Conservation (phyloP, 345 rosid genomes). For the Trapa bicornis region DNA sequence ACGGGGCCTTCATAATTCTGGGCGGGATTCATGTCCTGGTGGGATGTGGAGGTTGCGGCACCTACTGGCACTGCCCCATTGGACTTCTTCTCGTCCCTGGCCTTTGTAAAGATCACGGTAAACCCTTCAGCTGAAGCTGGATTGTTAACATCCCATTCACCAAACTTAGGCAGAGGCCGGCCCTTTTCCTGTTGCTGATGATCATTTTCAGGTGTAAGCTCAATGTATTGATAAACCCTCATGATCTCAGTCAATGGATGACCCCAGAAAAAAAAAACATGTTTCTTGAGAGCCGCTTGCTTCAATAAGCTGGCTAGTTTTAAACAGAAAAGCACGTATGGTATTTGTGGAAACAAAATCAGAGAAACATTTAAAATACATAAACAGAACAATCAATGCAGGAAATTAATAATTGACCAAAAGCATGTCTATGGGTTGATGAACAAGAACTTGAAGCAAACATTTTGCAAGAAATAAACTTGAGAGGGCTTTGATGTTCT, state of each 20-base stretch:
- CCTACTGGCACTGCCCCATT: slow-evolving; percentile 21
- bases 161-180: slow-evolving; percentile 57
- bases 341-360: background rate
- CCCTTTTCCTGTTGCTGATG: slow-evolving; percentile 32
- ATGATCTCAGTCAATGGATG: too few relatives aligned
- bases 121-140: slow-evolving; percentile 70
- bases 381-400: background rate
- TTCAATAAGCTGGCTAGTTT: too few relatives aligned
- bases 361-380: background rate
- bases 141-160: slow-evolving; percentile 70
- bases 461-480: background rate
- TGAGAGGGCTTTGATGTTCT: background rate
- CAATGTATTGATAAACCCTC: too few relatives aligned
- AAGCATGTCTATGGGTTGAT: background rate
- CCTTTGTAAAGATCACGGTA: slow-evolving; percentile 59
- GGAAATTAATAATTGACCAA: background rate
- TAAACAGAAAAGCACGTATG: too few relatives aligned
- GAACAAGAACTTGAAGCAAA: too few relatives aligned
- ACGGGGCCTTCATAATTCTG: background rate
- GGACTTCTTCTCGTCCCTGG: slow-evolving; percentile 52
- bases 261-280: too few relatives aligned
- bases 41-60: background rate
- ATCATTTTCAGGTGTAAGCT: too few relatives aligned
- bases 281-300: too few relatives aligned
- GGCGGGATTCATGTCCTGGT: background rate